Evolutionary conservation across 2,329 filamentous ascomycete species (phyloP).

Genomic region (Sordariomycetes sp.): DNA sequence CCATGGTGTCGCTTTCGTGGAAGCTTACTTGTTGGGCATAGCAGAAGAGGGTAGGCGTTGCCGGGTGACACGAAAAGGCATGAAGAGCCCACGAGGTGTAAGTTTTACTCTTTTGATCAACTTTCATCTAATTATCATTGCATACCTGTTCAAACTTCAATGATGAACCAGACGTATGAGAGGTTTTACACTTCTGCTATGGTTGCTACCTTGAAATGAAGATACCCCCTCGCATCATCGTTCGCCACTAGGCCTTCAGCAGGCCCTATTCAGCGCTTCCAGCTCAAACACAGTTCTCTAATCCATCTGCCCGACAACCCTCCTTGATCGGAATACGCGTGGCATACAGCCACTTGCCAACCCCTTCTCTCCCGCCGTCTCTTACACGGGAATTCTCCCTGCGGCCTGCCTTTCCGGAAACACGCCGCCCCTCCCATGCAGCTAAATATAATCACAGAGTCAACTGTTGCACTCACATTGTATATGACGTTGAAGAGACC

Average conservation of each 20-base stretch:
- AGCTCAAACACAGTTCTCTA: constrained; percentile 24
- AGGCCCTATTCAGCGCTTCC: constrained; percentile 16
- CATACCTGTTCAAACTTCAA: too few relatives aligned
- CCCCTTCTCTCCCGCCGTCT: constrained; percentile 74
- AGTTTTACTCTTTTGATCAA: not conserved
- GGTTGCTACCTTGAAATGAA: constrained; percentile 89
- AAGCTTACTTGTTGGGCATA: constrained; percentile 75
- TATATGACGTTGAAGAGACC: constrained; percentile 66
- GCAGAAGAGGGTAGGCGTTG: constrained; percentile 64
- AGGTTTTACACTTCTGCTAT: constrained; percentile 57
- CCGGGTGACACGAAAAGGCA: constrained; percentile 57
- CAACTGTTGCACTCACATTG: constrained; percentile 61
- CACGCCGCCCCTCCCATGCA: constrained; percentile 76
- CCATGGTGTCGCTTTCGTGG: constrained; percentile 77
- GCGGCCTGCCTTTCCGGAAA: constrained; percentile 44
- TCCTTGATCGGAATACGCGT: constrained; percentile 59
- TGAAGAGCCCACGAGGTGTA: constrained; percentile 60
- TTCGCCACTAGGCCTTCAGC: constrained; percentile 10
- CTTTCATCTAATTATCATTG: not conserved
- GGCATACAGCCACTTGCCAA: constrained; percentile 75
- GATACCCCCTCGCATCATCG: constrained; percentile 28
- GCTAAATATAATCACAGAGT: constrained; percentile 83
- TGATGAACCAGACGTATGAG: not conserved
- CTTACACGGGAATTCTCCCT: constrained; percentile 30
- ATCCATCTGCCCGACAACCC: constrained; percentile 11